Evolutionary conservation across 148 eudicot species (phyloP).

Genomic region (Pouteria glomerata): DNA sequence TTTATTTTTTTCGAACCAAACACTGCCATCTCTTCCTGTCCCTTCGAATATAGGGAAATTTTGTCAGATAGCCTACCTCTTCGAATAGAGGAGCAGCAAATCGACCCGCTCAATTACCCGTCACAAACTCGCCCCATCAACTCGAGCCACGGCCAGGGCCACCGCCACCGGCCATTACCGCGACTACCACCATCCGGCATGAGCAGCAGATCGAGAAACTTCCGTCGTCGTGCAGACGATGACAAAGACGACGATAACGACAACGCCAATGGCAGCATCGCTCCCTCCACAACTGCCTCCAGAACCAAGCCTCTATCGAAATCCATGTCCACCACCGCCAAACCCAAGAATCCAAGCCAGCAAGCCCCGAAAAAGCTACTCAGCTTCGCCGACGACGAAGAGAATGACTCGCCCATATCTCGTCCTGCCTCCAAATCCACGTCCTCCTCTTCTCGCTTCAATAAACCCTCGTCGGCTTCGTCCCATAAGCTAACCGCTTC

Average conservation of each 20-base stretch:
- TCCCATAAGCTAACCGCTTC: conserved; percentile 51
- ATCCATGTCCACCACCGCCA: conserved; percentile 20
- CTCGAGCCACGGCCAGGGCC: neutral
- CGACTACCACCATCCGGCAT: neutral
- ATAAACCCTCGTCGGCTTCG: conserved; percentile 37
- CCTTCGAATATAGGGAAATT: no score
- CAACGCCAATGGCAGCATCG: conserved; percentile 10
- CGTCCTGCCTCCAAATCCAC: conserved; percentile 26
- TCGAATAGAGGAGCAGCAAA: no score
- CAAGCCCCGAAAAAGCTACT: conserved; percentile 51
- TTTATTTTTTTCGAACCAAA: no score
- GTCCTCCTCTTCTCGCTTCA: conserved; percentile 29
- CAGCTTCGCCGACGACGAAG: conserved; percentile 84
- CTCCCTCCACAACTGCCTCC: conserved; percentile 18
- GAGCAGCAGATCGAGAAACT: conserved; percentile 54
- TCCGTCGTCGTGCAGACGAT: conserved; percentile 74
- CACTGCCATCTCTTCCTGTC: no score
- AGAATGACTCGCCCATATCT: conserved; percentile 37
- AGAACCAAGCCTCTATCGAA: conserved; percentile 8
- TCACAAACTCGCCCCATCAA: neutral
- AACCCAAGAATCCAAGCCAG: conserved; percentile 34
- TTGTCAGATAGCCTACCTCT: no score
- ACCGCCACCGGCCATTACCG: neutral
- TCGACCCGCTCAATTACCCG: neutral
- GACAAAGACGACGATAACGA: conserved; percentile 39